phyloP scores from a whole-genome alignment of 1,139 yeast species.

The Suhomyces chickasaworum region DNA sequence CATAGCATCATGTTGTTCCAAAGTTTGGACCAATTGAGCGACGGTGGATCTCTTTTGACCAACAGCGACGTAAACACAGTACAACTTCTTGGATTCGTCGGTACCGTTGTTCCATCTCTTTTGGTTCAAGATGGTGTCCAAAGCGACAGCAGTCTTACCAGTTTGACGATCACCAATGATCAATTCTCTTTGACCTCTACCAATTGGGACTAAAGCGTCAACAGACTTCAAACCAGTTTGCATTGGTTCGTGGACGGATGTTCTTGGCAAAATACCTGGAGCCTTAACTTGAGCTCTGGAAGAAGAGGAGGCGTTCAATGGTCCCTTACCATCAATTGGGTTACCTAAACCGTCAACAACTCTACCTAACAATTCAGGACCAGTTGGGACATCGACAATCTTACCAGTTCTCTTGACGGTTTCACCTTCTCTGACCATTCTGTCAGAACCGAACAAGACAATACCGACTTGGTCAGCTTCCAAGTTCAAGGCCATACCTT shows the following conservation, averaged over 20 bases:
- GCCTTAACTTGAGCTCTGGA: slow-evolving; percentile 99
- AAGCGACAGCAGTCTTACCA: slow-evolving; percentile 99
- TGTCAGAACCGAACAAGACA: slow-evolving; percentile 99
- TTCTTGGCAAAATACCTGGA: slow-evolving; percentile 99
- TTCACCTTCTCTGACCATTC: slow-evolving; percentile 99
- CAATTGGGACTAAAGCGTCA: slow-evolving; percentile 98
- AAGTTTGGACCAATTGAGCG: slow-evolving; percentile 98
- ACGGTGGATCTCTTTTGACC: slow-evolving; percentile 99
- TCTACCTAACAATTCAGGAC: slow-evolving; percentile 98
- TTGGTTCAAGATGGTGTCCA: slow-evolving; percentile 98
- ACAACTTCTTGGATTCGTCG: slow-evolving; percentile 96
- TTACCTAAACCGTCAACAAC: slow-evolving; percentile 99
- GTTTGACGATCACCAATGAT: slow-evolving; percentile 99
- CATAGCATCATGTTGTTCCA: slow-evolving; percentile 97
- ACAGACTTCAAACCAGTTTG: slow-evolving; percentile 99
- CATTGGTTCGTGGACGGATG: slow-evolving; percentile 98
- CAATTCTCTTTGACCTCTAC: slow-evolving; percentile 99
- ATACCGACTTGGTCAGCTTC: slow-evolving; percentile 99
- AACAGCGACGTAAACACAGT: slow-evolving; percentile 99
- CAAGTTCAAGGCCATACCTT: slow-evolving; percentile 99
- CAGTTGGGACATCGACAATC: slow-evolving; percentile 99
- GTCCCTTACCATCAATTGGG: slow-evolving; percentile 99
- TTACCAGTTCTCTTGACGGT: slow-evolving; percentile 99
- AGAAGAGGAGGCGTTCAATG: slow-evolving; percentile 81
- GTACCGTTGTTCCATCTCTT: slow-evolving; percentile 96